Evolutionary conservation across 2,329 filamentous ascomycete genomes (phyloP).

Genomic region (Talaromyces sp.): DNA sequence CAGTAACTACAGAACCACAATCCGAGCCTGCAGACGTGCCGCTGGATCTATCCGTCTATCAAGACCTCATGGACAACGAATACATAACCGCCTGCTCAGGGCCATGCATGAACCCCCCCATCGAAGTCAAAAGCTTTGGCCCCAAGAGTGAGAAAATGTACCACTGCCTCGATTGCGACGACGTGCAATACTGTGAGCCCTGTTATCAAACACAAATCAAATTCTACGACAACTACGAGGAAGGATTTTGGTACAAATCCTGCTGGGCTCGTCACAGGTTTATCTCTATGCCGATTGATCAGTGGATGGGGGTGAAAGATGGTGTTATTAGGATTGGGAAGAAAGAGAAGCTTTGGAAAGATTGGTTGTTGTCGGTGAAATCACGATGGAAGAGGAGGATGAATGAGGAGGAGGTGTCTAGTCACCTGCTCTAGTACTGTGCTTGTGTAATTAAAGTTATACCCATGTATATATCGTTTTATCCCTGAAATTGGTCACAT

Average conservation of each 20-base stretch:
- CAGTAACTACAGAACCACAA: neutral
- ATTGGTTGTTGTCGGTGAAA: conserved; percentile 9
- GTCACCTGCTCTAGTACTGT: neutral
- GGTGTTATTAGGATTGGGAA: conserved; percentile 8
- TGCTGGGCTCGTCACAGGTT: conserved; percentile 9
- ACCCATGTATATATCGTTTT: neutral
- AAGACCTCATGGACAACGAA: neutral
- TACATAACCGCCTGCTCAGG: neutral
- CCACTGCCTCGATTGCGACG: neutral
- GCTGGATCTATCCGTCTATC: neutral
- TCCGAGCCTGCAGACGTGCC: neutral
- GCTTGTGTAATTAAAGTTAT: neutral
- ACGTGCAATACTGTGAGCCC: neutral
- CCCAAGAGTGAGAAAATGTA: neutral
- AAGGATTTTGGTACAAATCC: conserved; percentile 3
- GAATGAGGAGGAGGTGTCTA: neutral
- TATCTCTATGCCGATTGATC: conserved; percentile 5
- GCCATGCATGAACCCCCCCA: neutral
- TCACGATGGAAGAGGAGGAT: conserved; percentile 6
- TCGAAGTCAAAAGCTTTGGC: neutral
- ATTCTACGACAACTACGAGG: conserved; percentile 6
- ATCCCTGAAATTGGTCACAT: neutral
- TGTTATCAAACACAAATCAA: conserved; percentile 5
- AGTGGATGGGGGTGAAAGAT: conserved; percentile 1
- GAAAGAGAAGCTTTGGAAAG: conserved; percentile 9